Base-by-base conservation (phyloP, 176 grass and related monocot species). In the Oryza punctata region DNA sequence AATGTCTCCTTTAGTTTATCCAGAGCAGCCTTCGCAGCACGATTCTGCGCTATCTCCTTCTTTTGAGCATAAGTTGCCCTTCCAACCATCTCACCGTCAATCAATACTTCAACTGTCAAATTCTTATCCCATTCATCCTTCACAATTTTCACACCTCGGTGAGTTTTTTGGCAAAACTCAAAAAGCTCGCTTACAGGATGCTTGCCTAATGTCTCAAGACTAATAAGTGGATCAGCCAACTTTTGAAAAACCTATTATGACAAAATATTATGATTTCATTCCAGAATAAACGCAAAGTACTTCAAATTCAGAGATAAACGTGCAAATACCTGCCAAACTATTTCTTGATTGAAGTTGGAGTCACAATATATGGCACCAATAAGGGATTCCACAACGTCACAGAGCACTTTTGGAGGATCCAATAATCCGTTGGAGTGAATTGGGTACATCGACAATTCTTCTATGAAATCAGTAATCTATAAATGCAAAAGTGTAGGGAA, bases 41-140 rank as follows among this genome's bases (percentile, higher is more conserved):
- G 88, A 59, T 92, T 92, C 18, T 84, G 88, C 79, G 90, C 91
- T 72, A 91, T 88, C 12, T 93, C 93, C 67, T 95, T 94, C 84
- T 94, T 95, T 11, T 73, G 83, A 60, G 29, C 82, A 70, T 91
- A 90, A 60, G 38, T 72, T 0, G 85, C 86, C 19, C 88, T 90
- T 5, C 61, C 90, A 21, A 90, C 84, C 61, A 92, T 3, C 46
- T 87, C 81, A 69, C 86, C 88, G 50, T 95, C 83, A 57, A 92
- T 65, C 27, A 90, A 77, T 19, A 96, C 80, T 28, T 96, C 67
- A 30, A 92, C 81, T 25, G 60, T 92, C 6, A 73, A 65, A 80
- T 79, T 83, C 27, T 90, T 74, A 25, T 64, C 44, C 88, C 88
- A 95, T 70, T 75, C 77, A 33, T 86, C 80, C 66, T 90, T 85